Evolutionary conservation across 139 green algal species (phyloP), one percentile per base, ranked within the genome.

Genomic region (Haematococcus lacustris): DNA sequence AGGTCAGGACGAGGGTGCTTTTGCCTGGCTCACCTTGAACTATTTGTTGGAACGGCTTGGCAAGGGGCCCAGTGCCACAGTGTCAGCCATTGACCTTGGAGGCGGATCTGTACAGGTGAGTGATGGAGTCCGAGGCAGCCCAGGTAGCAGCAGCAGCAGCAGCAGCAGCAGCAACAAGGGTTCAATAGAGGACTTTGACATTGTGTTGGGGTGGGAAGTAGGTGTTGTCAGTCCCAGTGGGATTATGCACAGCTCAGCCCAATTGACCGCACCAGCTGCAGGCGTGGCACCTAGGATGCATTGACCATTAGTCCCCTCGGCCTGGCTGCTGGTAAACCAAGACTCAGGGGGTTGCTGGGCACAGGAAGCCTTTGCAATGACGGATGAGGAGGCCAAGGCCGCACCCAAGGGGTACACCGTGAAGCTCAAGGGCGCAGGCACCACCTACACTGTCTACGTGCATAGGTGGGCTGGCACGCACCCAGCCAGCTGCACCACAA

Each of bases 21-120:
- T 95, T 78, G 92, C 90, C 1, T 99, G 95, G 95, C 86, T 99
- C 33, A 97, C 95, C 2, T 84, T 98, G 25, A 99, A 99, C 82
- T 98, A 98, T 86, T 79, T 98, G 64, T 85, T 98, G 53, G 93
- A 91, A 37, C 85, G 87, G 50, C 76, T 97, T 9, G 90, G 85
- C 3, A 76, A 80, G 28, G 72, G 78, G 38, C 71, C 69, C 3
- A 71, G 85, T 32, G 74, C 65, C 28, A 97, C 95, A 0, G 92
- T 97, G 34, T 88, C 89, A 2, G 89, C 94, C 39, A 93, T 98
- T 39, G 92, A 97, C 80, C 76, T 99, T 62, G 93, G 93, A 0
- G 93, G 93, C 2, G 93, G 93, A n/a, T 94, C 86, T 0, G 90
- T 97, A 61, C 93, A 97, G 82, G 80, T 88, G 65, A 76, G 79